A percentile compares a stretch with the other conserved stretches of the same genome.
These are phyloP conservation scores for Neurospora pannonica DNA, from an alignment of 495 filamentous ascomycete species.

Conservation along the genomic window DNA sequence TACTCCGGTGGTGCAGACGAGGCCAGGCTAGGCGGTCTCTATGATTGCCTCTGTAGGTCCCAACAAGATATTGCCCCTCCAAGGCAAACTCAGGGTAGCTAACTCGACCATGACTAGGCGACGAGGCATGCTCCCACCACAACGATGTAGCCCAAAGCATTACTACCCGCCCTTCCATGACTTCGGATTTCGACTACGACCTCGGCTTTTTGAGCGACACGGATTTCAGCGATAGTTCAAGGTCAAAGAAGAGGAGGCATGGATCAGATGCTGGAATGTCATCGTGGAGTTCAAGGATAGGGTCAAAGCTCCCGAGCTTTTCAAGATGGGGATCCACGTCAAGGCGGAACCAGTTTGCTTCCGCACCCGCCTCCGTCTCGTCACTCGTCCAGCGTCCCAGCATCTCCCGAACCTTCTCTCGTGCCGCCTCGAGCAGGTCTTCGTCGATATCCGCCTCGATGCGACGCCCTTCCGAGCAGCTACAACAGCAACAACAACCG, in stretches of 20 bases:
- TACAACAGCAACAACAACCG: not conserved
- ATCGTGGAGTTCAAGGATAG: slow-evolving; percentile 56
- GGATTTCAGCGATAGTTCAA: slow-evolving; percentile 41
- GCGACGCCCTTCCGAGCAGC: slow-evolving; percentile 33
- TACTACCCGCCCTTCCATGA: slow-evolving; percentile 21
- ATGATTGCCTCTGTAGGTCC: slow-evolving; percentile 45
- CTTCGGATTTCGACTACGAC: slow-evolving; percentile 45
- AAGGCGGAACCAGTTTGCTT: slow-evolving; percentile 39
- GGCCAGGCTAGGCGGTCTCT: slow-evolving; percentile 18
- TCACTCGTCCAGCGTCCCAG: slow-evolving; percentile 26
- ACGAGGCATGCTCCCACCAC: slow-evolving; percentile 35
- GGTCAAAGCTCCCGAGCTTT: slow-evolving; percentile 64
- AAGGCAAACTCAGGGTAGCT: not conserved
- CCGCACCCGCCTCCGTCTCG: slow-evolving; percentile 37
- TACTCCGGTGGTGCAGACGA: not conserved
- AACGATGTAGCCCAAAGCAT: slow-evolving; percentile 28
- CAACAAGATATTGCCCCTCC: not conserved
- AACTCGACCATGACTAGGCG: slow-evolving; percentile 19
- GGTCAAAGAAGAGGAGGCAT: slow-evolving; percentile 48
- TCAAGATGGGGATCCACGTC: slow-evolving; percentile 51
- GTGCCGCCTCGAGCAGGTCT: slow-evolving; percentile 52
- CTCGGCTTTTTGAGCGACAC: slow-evolving; percentile 51
- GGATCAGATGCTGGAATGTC: slow-evolving; percentile 56
- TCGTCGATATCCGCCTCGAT: slow-evolving; percentile 57
- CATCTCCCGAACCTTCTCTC: slow-evolving; percentile 35